phyloP scores from a whole-genome alignment of 1,139 yeast genomes.

The Saccharomyces hybrid region DNA sequence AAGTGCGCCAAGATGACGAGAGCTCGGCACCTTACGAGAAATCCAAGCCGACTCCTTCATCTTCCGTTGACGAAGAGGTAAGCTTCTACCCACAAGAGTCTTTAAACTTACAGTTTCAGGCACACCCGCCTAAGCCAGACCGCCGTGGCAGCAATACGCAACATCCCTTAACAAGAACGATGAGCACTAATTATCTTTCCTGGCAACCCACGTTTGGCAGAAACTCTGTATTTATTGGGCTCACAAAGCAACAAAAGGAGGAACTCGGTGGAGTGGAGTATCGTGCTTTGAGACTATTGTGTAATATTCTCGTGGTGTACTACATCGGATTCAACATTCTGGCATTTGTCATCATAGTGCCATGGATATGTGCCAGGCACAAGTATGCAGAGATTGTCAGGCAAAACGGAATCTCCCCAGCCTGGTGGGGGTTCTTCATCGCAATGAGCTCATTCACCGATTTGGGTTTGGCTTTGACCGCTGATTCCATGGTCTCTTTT shows the following conservation, averaged over 20 bases:
- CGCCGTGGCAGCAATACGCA: neutral
- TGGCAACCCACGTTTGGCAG: slow-evolving; percentile 90
- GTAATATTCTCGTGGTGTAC: slow-evolving; percentile 55
- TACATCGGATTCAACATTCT: slow-evolving; percentile 67
- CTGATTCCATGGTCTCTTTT: slow-evolving; percentile 67
- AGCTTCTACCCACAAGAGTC: neutral
- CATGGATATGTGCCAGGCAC: slow-evolving; percentile 47
- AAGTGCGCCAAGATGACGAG: neutral
- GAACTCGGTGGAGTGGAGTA: slow-evolving; percentile 96
- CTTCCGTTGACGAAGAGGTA: neutral
- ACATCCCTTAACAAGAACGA: slow-evolving; percentile 28
- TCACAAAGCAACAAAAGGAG: slow-evolving; percentile 77
- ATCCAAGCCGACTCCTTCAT: neutral
- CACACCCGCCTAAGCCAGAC: neutral
- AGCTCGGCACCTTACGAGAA: neutral
- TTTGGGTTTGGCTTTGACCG: slow-evolving; percentile 69
- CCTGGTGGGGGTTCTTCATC: slow-evolving; percentile 91
- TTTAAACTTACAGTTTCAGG: neutral
- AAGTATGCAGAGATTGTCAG: slow-evolving; percentile 40
- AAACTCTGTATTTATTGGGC: slow-evolving; percentile 79
- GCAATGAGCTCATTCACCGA: slow-evolving; percentile 71
- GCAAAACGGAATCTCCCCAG: slow-evolving; percentile 51
- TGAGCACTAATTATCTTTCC: slow-evolving; percentile 63
- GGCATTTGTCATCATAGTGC: slow-evolving; percentile 48
- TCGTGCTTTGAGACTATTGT: slow-evolving; percentile 69